Conservation (phyloP, 2,329 filamentous ascomycete species). For the Pseudocercospora musae region DNA sequence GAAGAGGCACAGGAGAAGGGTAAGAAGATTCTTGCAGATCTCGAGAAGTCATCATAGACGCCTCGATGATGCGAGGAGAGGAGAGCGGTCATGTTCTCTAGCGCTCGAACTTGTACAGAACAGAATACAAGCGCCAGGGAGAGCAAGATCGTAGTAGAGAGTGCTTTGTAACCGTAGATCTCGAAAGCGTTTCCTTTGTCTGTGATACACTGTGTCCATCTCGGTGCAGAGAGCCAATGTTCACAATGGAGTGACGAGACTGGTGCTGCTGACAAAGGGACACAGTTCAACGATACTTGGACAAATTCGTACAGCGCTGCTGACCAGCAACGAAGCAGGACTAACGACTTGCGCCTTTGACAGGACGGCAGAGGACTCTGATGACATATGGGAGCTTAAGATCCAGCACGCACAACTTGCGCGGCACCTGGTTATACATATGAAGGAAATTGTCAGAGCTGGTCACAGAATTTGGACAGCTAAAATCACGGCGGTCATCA, state of each 20-base stretch:
- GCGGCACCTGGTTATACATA: no score
- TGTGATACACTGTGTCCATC: not conserved
- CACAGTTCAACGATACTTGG: not conserved
- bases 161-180: conserved; percentile 28
- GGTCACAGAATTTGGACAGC: no score
- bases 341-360: not conserved
- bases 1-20: conserved; percentile 91
- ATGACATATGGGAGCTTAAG: no score
- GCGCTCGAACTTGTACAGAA: conserved; percentile 27
- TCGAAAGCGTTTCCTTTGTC: conserved; percentile 30
- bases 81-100: conserved; percentile 22
- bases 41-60: conserved; percentile 54
- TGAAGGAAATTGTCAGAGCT: no score
- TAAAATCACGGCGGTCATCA: no score
- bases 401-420: no score
- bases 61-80: conserved; percentile 8
- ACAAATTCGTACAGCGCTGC: not conserved
- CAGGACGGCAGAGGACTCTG: not conserved
- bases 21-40: conserved; percentile 98
- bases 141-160: conserved; percentile 21
- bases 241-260: not conserved
- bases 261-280: not conserved
- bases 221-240: not conserved
- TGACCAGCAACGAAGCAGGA: not conserved
- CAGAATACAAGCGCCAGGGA: conserved; percentile 27